A percentile compares a stretch with the other conserved stretches of the same genome.
Conservation (phyloP, 1,139 yeast genomes). For the Sugiyamaella pinicola region DNA sequence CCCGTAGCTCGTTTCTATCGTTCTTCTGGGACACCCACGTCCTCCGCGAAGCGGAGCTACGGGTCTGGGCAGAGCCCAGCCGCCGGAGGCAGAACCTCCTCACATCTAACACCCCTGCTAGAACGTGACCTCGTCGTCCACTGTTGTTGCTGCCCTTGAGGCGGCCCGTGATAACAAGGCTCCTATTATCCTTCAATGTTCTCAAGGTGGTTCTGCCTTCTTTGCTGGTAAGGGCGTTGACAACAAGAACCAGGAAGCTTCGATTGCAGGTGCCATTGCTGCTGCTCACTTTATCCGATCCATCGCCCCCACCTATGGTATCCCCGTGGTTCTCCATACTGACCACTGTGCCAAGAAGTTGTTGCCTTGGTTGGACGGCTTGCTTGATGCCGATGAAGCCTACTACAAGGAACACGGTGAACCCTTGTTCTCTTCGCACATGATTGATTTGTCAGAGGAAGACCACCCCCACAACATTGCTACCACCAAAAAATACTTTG, state of each 20-base stretch:
- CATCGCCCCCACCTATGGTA: conserved; percentile 93
- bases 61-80: too few relatives aligned
- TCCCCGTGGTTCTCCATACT: conserved; percentile 96
- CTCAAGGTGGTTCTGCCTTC: conserved; percentile 99
- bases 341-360: conserved; percentile 99
- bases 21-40: too few relatives aligned
- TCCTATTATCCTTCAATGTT: conserved; percentile 95
- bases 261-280: conserved; percentile 93
- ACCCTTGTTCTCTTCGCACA: conserved; percentile 98
- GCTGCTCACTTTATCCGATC: conserved; percentile 98
- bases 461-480: conserved; percentile 93
- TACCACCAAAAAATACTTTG: conserved; percentile 92
- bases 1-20: too few relatives aligned
- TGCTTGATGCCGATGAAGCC: conserved; percentile 95
- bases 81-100: too few relatives aligned
- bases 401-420: conserved; percentile 83
- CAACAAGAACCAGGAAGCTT: conserved; percentile 90
- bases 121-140: conserved; percentile 95
- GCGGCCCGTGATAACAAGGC: conserved; percentile 96
- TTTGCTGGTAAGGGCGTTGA: conserved; percentile 99
- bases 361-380: conserved; percentile 98
- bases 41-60: too few relatives aligned
- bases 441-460: conserved; percentile 98
- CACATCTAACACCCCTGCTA: too few relatives aligned
- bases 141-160: conserved; percentile 95